A percentile compares a stretch with the other conserved stretches of the same genome.
These are phyloP conservation scores for Backusella luteola DNA, from an alignment of 192 early-diverging fungal genomes.

Conservation along the genomic window DNA sequence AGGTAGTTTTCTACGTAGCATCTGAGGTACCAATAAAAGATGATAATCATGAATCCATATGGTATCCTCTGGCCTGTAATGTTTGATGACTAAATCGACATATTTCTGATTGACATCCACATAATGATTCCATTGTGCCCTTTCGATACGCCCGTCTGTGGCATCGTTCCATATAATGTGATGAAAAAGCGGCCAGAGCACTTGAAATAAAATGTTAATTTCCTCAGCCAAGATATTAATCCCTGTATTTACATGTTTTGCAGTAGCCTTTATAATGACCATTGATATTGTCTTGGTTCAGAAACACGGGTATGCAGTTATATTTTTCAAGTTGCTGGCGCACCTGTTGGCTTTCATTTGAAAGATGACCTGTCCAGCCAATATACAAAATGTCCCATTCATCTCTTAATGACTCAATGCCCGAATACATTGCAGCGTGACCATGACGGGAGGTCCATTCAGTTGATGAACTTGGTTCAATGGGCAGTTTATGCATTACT, in stretches of 20 bases:
- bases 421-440: slow-evolving; percentile 89
- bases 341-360: background rate
- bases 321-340: slow-evolving; percentile 28
- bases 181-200: slow-evolving; percentile 95
- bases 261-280: slow-evolving; percentile 98
- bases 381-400: slow-evolving; percentile 63
- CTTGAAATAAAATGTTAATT: slow-evolving; percentile 19
- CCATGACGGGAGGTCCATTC: slow-evolving; percentile 58
- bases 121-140: slow-evolving; percentile 76
- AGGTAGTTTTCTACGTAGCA: slow-evolving; percentile 82
- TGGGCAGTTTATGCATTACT: slow-evolving; percentile 56
- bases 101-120: slow-evolving; percentile 76
- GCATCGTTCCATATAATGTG: slow-evolving; percentile 84
- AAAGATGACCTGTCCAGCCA: slow-evolving; percentile 48
- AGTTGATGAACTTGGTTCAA: slow-evolving; percentile 25
- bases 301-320: slow-evolving; percentile 69
- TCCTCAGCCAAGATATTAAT: background rate
- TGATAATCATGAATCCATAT: slow-evolving; percentile 98
- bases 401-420: slow-evolving; percentile 66
- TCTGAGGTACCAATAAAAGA: slow-evolving; percentile 84
- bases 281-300: slow-evolving; percentile 68
- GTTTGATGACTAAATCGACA: slow-evolving; percentile 66
- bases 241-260: slow-evolving; percentile 67
- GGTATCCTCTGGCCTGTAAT: slow-evolving; percentile 75
- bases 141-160: slow-evolving; percentile 65